Evolutionary conservation across 805 yeast genomes (phyloP).

Genomic region (Candida germanica): DNA sequence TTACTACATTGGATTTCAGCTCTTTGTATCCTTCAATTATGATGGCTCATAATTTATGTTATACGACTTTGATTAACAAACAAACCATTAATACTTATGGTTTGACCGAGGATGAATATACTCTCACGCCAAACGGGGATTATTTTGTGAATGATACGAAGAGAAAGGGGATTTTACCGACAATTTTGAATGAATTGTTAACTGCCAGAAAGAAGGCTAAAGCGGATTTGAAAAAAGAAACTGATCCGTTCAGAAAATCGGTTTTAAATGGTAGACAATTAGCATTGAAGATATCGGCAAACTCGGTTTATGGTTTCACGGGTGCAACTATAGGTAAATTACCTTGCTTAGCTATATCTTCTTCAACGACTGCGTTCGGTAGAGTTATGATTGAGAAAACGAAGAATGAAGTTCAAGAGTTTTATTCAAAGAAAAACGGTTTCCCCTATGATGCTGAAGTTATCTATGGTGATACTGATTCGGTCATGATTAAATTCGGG

Average conservation of each 20-base stretch:
- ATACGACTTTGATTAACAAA: slow-evolving; percentile 78
- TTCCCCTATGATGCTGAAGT: slow-evolving; percentile 82
- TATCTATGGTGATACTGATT: slow-evolving; percentile 98
- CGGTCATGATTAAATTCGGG: slow-evolving; percentile 98
- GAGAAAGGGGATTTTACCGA: slow-evolving; percentile 87
- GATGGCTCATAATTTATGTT: slow-evolving; percentile 98
- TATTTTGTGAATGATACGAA: slow-evolving; percentile 68
- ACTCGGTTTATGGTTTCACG: slow-evolving; percentile 97
- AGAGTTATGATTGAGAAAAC: slow-evolving; percentile 95
- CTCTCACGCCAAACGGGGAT: slow-evolving; percentile 88
- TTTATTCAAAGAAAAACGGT: slow-evolving; percentile 80
- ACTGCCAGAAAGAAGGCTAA: slow-evolving; percentile 93
- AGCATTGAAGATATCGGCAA: slow-evolving; percentile 94
- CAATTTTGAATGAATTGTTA: slow-evolving; percentile 82
- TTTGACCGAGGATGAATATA: slow-evolving; percentile 73
- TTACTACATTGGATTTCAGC: slow-evolving; percentile 96
- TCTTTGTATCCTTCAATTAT: slow-evolving; percentile 96
- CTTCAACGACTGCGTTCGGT: slow-evolving; percentile 94
- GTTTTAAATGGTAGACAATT: slow-evolving; percentile 96
- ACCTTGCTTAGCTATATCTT: slow-evolving; percentile 94
- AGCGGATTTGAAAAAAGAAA: slow-evolving; percentile 83
- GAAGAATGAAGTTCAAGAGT: slow-evolving; percentile 77
- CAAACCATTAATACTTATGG: slow-evolving; percentile 63
- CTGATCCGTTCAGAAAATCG: slow-evolving; percentile 89
- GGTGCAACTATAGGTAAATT: slow-evolving; percentile 98